Evolutionary conservation across 305 asterid species (phyloP), one percentile per base, ranked within the genome.

Genomic region (Striga hermonthica): DNA sequence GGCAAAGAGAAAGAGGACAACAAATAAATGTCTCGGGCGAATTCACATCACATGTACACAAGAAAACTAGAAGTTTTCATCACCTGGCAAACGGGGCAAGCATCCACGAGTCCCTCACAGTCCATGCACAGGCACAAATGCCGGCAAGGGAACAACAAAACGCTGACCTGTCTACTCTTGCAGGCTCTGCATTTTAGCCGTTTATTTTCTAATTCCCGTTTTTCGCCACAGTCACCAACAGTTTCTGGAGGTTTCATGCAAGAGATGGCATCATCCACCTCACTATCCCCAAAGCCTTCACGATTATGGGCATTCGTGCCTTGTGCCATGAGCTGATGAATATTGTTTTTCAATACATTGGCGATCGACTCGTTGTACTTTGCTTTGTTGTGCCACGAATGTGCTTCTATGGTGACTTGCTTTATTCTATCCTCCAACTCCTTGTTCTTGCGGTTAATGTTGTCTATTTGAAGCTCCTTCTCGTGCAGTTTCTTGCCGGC

Each of bases 221-320:
- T 52, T 12, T 22, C 31, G 31, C 31, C 31, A 4, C 60, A 67
- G 5, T 71, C 72, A 36, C 60, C 41, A 4, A 47, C 22, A 13
- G 66, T 36, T 12, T 36, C 60, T 50, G 57, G 57, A 49, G 28
- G 56, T 4, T 81, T 77, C 5, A 83, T 75, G 75, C 76, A 75
- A 10, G 93, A 85, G 5, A 74, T 70, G 0, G 93, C 93, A 34
- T 82, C 95, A 22, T 85, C 90, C 13, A 81, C 78, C 72, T 83
- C 95, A 39, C 86, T 79, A 12, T 85, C 95, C 6, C 90, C 95
- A 0, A 83, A 80, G 16, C 95, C 95, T 79, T 88, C 93, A 12
- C 71, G 79, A 3, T 73, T 86, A 43, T 65, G 86, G 49, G 31
- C 31, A 0, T 59, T 61, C 0, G 74, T 49, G 63, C 85, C 82